These are phyloP conservation scores for Kodamaea ohmeri DNA, from an alignment of 1,139 yeast species.

Conservation along the genomic window DNA sequence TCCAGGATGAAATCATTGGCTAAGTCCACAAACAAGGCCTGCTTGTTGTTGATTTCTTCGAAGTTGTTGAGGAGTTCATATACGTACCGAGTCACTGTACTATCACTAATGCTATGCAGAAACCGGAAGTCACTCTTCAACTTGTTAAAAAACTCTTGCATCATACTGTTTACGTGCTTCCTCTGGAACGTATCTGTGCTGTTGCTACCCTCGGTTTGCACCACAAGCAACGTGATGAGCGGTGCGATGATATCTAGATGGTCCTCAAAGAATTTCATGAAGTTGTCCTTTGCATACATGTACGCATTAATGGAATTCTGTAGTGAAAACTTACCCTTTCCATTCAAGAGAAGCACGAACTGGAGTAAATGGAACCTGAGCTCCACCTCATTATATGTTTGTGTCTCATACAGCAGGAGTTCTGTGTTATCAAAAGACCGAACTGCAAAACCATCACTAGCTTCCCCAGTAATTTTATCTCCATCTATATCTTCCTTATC, in stretches of 20 bases:
- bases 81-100: conserved; percentile 37
- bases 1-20: conserved; percentile 60
- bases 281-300: conserved; percentile 52
- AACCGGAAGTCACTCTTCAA: conserved; percentile 19
- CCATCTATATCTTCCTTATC: conserved; percentile 5
- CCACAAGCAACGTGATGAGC: conserved; percentile 45
- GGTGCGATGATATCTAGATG: conserved; percentile 49
- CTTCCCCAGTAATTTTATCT: too few relatives aligned
- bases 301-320: conserved; percentile 46
- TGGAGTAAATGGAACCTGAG: conserved; percentile 65
- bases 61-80: conserved; percentile 37
- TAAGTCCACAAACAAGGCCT: conserved; percentile 32
- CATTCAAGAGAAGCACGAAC: conserved; percentile 44
- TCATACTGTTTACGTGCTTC: conserved; percentile 15
- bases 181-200: conserved; percentile 17
- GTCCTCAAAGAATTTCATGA: conserved; percentile 43
- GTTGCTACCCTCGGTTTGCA: conserved; percentile 15
- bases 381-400: conserved; percentile 35
- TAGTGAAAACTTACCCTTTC: conserved; percentile 17
- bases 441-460: too few relatives aligned
- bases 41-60: conserved; percentile 35
- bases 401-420: not conserved
- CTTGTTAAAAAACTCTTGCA: conserved; percentile 24
- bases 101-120: conserved; percentile 17
- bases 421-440: too few relatives aligned